A percentile compares a stretch with the other conserved stretches of the same genome.
Conservation (phyloP, 495 filamentous ascomycete genomes). For the Daldinia bambusicola region DNA sequence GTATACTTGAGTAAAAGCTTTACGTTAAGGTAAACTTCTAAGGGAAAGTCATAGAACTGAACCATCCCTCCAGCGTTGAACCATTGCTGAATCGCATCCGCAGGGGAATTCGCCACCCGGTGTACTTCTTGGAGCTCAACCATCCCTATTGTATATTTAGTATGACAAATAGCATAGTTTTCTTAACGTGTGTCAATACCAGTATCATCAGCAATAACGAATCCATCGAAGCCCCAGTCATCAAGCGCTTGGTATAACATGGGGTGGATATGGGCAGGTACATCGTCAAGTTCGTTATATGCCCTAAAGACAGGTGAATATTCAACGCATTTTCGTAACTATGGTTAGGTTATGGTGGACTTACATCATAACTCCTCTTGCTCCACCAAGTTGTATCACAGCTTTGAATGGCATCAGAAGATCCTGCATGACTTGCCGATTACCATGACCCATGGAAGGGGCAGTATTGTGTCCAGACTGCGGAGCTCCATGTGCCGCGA, state of each 20-base stretch:
- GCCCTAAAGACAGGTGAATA: conserved; percentile 37
- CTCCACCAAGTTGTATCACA: conserved; percentile 53
- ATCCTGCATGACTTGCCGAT: conserved; percentile 53
- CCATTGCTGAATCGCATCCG: conserved; percentile 53
- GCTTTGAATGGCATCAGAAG: conserved; percentile 55
- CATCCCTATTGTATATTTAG: conserved; percentile 41
- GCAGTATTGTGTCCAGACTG: conserved; percentile 54
- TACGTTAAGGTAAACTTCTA: conserved; percentile 48
- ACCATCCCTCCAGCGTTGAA: conserved; percentile 53
- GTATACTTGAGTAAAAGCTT: background rate
- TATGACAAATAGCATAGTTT: background rate
- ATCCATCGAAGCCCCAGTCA: conserved; percentile 55
- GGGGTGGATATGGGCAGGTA: conserved; percentile 51
- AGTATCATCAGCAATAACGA: conserved; percentile 56
- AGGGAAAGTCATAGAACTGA: conserved; percentile 48
- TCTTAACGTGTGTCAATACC: conserved; percentile 29
- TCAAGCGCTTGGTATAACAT: conserved; percentile 50
- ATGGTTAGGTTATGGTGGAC: background rate
- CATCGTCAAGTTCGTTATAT: conserved; percentile 55
- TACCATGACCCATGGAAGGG: conserved; percentile 53
- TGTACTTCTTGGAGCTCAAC: conserved; percentile 43
- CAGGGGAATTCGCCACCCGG: conserved; percentile 47
- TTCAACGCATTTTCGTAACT: conserved; percentile 4
- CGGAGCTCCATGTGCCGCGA: conserved; percentile 53
- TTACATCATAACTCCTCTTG: conserved; percentile 55